phyloP scores from a whole-genome alignment of 2,329 filamentous ascomycete species.

The Sporothrix dimorphospora region DNA sequence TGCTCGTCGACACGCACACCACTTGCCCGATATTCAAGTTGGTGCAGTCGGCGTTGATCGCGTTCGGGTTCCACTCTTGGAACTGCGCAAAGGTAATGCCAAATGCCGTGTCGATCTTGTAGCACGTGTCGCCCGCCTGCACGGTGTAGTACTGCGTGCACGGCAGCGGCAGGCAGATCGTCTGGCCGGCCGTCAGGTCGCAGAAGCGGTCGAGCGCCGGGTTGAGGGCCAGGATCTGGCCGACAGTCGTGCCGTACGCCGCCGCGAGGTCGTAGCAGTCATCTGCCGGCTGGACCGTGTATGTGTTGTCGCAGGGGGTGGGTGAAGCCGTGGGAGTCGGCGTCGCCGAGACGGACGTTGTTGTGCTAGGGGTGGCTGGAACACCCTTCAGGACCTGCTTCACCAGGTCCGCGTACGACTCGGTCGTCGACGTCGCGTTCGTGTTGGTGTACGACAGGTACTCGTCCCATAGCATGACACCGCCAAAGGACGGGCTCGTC shows the following conservation, averaged over 20 bases:
- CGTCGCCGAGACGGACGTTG: background rate
- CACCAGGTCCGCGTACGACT: slow-evolving; percentile 12
- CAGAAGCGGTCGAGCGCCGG: background rate
- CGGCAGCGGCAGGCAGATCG: background rate
- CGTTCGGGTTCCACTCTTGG: background rate
- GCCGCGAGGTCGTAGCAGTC: slow-evolving; percentile 8
- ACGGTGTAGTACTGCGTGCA: slow-evolving; percentile 5
- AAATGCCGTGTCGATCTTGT: background rate
- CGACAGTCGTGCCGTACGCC: background rate
- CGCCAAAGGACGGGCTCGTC: slow-evolving; percentile 37
- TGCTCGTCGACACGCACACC: background rate
- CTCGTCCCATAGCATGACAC: slow-evolving; percentile 42
- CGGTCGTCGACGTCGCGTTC: background rate
- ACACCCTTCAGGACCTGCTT: background rate
- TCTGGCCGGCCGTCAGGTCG: background rate
- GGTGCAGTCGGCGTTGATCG: slow-evolving; percentile 12
- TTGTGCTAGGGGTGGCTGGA: background rate
- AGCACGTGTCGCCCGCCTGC: slow-evolving; percentile 1
- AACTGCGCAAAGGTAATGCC: background rate
- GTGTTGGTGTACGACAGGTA: slow-evolving; percentile 32
- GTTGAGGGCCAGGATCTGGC: slow-evolving; percentile 17
- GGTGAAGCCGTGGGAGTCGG: background rate
- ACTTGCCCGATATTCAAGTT: background rate
- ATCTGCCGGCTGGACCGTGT: background rate
- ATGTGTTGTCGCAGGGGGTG: background rate